These are phyloP conservation scores for Juglanconis oblonga DNA, from an alignment of 2,329 filamentous ascomycete species.

Conservation along the genomic window DNA sequence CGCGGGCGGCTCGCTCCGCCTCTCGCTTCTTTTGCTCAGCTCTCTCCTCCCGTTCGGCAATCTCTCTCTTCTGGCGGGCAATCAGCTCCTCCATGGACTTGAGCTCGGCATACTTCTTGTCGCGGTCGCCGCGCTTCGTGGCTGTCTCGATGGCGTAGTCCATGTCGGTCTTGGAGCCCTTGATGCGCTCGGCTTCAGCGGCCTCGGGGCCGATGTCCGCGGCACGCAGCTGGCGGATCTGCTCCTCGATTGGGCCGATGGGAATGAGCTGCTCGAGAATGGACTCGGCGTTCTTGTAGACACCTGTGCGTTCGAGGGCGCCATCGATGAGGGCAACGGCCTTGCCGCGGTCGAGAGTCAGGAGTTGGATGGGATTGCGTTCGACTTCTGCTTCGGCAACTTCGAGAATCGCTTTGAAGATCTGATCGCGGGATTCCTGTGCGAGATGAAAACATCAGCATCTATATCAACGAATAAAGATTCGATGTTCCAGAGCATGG, in stretches of 20 bases:
- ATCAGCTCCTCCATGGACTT: conserved; percentile 61
- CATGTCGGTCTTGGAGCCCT: conserved; percentile 70
- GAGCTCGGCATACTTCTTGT: conserved; percentile 59
- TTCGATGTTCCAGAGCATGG: background rate
- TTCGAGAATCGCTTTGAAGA: conserved; percentile 64
- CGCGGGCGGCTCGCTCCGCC: conserved; percentile 30
- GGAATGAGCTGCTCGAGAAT: conserved; percentile 68
- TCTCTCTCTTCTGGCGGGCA: conserved; percentile 54
- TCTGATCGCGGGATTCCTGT: conserved; percentile 67
- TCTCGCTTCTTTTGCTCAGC: conserved; percentile 33
- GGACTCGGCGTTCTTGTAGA: conserved; percentile 69
- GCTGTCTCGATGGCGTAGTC: conserved; percentile 69
- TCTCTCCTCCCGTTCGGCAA: conserved; percentile 47
- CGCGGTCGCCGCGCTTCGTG: conserved; percentile 57
- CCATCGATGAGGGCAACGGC: conserved; percentile 75
- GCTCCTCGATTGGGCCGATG: conserved; percentile 63
- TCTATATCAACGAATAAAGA: background rate
- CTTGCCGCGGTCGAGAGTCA: conserved; percentile 71
- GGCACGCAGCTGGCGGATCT: conserved; percentile 65
- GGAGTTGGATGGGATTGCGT: conserved; percentile 66
- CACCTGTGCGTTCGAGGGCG: conserved; percentile 70
- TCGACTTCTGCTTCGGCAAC: conserved; percentile 74
- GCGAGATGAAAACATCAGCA: background rate
- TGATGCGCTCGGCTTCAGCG: conserved; percentile 61
- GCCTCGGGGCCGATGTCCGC: conserved; percentile 68